phyloP scores from a whole-genome alignment of 805 yeast species.

The Isabelozyma rhagii region DNA sequence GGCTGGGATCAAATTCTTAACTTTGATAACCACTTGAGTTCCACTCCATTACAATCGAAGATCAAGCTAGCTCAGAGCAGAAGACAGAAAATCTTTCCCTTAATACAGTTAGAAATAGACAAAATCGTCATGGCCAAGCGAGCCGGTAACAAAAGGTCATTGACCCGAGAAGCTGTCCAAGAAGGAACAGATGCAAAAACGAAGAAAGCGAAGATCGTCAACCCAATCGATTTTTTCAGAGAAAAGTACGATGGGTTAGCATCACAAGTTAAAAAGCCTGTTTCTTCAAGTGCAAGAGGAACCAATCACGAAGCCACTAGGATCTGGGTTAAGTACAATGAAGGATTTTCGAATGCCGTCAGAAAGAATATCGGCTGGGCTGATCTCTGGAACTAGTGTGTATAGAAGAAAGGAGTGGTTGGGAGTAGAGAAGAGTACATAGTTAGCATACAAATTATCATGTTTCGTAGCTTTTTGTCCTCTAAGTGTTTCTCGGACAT shows the following conservation, averaged over 20 bases:
- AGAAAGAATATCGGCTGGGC: constrained; percentile 78
- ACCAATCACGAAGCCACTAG: constrained; percentile 36
- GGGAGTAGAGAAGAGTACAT: too few species aligned
- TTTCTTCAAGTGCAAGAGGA: constrained; percentile 11
- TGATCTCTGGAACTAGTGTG: constrained; percentile 47
- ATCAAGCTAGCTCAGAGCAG: constrained; percentile 22
- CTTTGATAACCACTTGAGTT: constrained; percentile 17
- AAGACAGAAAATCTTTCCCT: constrained; percentile 35
- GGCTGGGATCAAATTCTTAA: constrained; percentile 31
- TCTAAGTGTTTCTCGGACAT: too few species aligned
- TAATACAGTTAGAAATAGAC: constrained; percentile 33
- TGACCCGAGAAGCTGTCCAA: background rate
- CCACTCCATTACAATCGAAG: constrained; percentile 8
- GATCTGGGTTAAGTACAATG: constrained; percentile 86
- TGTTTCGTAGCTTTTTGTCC: too few species aligned
- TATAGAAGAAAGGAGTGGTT: too few species aligned
- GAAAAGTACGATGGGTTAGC: constrained; percentile 33
- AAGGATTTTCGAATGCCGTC: constrained; percentile 91
- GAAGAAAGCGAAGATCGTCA: constrained; percentile 23
- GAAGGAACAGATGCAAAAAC: constrained; percentile 6
- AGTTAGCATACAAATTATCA: too few species aligned
- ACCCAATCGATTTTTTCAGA: constrained; percentile 38
- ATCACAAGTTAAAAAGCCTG: constrained; percentile 18
- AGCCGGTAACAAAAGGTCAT: constrained; percentile 7
- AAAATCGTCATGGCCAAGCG: constrained; percentile 8